phyloP scores from a whole-genome alignment of 2,329 filamentous ascomycete species.

The Calycina marina region DNA sequence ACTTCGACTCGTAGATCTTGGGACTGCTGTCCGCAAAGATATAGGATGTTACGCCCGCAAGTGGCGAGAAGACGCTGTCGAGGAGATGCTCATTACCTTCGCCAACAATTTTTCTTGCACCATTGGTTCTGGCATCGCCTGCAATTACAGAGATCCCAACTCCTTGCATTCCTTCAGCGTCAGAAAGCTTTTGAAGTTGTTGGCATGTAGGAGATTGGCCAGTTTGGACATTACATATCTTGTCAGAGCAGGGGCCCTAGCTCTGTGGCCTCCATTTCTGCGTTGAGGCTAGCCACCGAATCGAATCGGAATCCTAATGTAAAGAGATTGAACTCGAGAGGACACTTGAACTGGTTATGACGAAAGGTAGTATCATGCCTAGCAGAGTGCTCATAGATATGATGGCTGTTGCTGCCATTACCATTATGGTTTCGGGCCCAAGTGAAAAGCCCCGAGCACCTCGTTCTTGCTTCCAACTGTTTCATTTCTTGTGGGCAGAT shows the following conservation, averaged over 20 bases:
- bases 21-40: background rate
- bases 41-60: background rate
- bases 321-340: no score
- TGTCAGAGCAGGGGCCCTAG: background rate
- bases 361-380: no score
- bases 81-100: background rate
- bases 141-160: background rate
- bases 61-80: background rate
- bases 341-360: no score
- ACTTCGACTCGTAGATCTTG: background rate
- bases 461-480: no score
- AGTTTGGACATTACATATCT: background rate
- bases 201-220: background rate
- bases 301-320: no score
- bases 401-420: no score
- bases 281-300: slow-evolving; percentile 1
- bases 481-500: no score
- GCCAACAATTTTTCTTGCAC: background rate
- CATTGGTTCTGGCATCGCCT: background rate
- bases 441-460: no score
- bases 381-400: no score
- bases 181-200: background rate
- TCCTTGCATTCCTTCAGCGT: background rate
- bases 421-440: no score
- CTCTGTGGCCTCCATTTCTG: background rate